phyloP scores from a whole-genome alignment of 805 yeast species.

The Ogataea glucozyma region DNA sequence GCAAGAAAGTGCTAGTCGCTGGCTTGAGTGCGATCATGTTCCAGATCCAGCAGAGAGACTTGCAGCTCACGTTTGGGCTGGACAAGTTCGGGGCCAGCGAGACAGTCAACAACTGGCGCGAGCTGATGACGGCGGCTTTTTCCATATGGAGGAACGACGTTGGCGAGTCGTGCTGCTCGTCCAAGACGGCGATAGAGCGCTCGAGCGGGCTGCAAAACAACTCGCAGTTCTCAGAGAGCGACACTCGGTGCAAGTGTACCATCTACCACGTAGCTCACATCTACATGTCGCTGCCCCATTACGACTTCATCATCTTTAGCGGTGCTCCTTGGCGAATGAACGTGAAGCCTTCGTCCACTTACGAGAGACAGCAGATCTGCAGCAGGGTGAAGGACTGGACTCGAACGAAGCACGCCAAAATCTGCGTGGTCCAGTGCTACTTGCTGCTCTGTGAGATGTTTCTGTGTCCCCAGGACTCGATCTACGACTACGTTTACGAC shows the following conservation, averaged over 20 bases:
- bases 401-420: slow-evolving; percentile 45
- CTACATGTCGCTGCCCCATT: slow-evolving; percentile 68
- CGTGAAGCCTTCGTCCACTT: slow-evolving; percentile 54
- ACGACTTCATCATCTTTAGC: slow-evolving; percentile 75
- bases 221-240: slow-evolving; percentile 37
- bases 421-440: slow-evolving; percentile 61
- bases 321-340: slow-evolving; percentile 85
- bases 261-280: slow-evolving; percentile 75
- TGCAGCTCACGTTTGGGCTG: slow-evolving; percentile 55
- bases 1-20: slow-evolving; percentile 64
- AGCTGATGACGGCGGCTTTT: slow-evolving; percentile 64
- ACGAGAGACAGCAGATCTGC: slow-evolving; percentile 48
- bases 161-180: slow-evolving; percentile 38
- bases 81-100: slow-evolving; percentile 34
- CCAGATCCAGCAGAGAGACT: slow-evolving; percentile 72
- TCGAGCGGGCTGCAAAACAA: slow-evolving; percentile 29
- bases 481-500: slow-evolving; percentile 41
- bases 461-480: slow-evolving; percentile 50
- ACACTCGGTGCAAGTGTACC: slow-evolving; percentile 60
- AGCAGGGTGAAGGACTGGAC: slow-evolving; percentile 57
- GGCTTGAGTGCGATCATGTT: slow-evolving; percentile 67
- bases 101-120: slow-evolving; percentile 62
- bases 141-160: slow-evolving; percentile 65
- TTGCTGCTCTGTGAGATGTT: slow-evolving; percentile 63
- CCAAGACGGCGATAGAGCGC: slow-evolving; percentile 36